Conservation (phyloP, 495 filamentous ascomycete genomes). For the Talaromyces trachyspermus region DNA sequence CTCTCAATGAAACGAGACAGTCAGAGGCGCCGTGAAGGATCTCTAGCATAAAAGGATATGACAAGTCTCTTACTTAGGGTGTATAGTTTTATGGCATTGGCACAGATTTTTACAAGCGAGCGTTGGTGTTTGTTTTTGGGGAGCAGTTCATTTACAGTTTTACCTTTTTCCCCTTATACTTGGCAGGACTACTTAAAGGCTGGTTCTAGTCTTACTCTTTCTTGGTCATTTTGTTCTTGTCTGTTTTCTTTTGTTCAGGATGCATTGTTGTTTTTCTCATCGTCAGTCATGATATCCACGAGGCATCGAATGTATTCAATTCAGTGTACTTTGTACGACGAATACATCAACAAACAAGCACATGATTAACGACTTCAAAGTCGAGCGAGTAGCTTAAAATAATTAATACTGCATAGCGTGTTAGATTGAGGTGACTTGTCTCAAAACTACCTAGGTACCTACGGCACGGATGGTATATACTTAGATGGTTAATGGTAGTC, state of each 20-base stretch:
- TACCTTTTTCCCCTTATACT: neutral
- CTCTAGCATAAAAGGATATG: neutral
- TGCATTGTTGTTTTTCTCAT: neutral
- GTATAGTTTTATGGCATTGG: no score
- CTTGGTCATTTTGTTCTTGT: neutral
- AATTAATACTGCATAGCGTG: no score
- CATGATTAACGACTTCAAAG: no score
- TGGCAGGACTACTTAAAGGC: neutral
- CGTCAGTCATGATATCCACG: conserved; percentile 8
- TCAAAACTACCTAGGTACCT: no score
- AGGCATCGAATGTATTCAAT: neutral
- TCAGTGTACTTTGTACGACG: neutral
- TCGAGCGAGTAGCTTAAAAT: no score
- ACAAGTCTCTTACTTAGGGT: neutral
- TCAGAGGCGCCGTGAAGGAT: neutral
- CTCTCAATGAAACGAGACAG: conserved; percentile 34
- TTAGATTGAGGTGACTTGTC: no score
- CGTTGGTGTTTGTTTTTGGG: no score
- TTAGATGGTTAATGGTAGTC: no score
- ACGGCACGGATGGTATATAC: no score
- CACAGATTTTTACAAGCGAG: no score
- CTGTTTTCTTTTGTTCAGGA: neutral
- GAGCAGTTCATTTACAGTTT: no score
- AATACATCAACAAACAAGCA: no score
- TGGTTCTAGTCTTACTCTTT: neutral